A percentile compares a stretch with the other conserved stretches of the same genome.
Conservation (phyloP, 208 protist species). For the Leishmania tarentolae region DNA sequence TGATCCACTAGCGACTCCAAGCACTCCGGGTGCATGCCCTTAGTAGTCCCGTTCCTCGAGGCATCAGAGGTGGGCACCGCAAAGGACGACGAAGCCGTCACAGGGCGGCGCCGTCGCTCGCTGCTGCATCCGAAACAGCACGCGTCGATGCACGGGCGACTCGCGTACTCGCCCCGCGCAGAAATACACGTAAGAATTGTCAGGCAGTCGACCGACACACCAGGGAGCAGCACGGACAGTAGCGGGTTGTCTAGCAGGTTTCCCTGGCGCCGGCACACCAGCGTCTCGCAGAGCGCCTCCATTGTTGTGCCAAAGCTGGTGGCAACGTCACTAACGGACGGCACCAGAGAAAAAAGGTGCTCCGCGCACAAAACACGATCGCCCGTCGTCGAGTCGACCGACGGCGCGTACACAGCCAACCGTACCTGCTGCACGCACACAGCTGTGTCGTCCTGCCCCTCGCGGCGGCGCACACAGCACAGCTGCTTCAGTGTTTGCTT, state of each 20-base stretch:
- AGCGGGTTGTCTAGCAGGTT: constrained; percentile 23
- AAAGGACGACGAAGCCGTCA: neutral
- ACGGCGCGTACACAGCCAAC: constrained; percentile 17
- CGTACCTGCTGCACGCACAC: constrained; percentile 20
- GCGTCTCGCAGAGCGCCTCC: constrained; percentile 22
- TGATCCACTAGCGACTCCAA: neutral
- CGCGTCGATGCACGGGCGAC: constrained; percentile 23
- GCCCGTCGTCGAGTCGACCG: neutral
- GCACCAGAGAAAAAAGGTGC: constrained; percentile 17
- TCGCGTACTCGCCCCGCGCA: constrained; percentile 9
- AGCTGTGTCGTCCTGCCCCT: constrained; percentile 1
- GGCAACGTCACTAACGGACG: constrained; percentile 6
- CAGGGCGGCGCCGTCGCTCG: neutral
- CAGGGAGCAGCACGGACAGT: constrained; percentile 15
- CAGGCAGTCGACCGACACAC: constrained; percentile 9
- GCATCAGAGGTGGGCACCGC: neutral
- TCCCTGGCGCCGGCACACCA: constrained; percentile 14
- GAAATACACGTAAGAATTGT: constrained; percentile 22
- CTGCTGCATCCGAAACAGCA: constrained; percentile 22
- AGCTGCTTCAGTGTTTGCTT: neutral
- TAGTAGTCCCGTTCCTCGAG: neutral
- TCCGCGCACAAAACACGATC: constrained; percentile 14
- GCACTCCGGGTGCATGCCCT: neutral
- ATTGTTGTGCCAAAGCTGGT: constrained; percentile 7
- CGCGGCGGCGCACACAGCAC: neutral